A percentile compares a stretch with the other conserved stretches of the same genome.
Conservation (phyloP, 345 rosid genomes). For the Rubroshorea leprosula region DNA sequence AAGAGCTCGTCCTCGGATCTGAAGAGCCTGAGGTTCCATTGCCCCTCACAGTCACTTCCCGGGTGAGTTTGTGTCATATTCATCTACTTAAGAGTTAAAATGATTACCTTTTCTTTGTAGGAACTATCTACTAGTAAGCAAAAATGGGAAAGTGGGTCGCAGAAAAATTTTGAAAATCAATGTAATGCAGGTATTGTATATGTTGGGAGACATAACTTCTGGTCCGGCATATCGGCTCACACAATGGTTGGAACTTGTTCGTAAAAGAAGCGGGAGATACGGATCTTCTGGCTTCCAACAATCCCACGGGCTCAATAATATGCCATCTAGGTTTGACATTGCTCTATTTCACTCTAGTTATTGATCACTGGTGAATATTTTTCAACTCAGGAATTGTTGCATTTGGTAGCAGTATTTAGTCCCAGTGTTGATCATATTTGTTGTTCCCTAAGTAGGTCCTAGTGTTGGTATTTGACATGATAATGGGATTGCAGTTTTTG, state of each 20-base stretch:
- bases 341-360: conserved; percentile 17
- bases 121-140: neutral
- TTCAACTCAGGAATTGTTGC: neutral
- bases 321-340: conserved; percentile 35
- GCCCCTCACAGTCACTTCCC: conserved; percentile 89
- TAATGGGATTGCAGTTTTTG: no score
- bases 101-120: neutral
- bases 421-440: neutral
- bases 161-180: neutral
- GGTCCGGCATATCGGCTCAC: conserved; percentile 78
- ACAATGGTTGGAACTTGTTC: conserved; percentile 98
- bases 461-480: no score
- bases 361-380: neutral
- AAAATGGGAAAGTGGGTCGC: neutral
- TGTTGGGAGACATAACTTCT: conserved; percentile 95
- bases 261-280: conserved; percentile 74
- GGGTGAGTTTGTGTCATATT: conserved; percentile 34
- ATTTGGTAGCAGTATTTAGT: neutral
- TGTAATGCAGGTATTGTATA: conserved; percentile 69
- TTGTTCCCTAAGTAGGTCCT: no score
- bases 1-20: conserved; percentile 45
- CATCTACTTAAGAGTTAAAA: neutral
- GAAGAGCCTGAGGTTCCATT: conserved; percentile 63
- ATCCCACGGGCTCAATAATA: conserved; percentile 35
- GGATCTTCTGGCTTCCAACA: conserved; percentile 81